Conservation (phyloP, 2,329 filamentous ascomycete species). For the Achaetomium macrosporum region DNA sequence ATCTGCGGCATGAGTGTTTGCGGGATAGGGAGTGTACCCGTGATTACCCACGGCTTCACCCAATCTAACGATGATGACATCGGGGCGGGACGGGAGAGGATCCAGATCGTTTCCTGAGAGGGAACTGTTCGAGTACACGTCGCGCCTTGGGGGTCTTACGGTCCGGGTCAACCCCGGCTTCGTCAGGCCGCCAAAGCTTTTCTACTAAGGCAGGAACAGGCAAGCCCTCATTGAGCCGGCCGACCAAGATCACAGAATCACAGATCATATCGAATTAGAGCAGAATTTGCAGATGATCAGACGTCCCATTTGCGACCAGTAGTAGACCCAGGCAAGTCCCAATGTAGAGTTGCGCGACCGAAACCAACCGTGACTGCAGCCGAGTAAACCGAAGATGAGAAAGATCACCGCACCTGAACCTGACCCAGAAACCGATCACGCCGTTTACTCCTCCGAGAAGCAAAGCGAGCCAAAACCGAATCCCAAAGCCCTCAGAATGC, state of each 20-base stretch:
- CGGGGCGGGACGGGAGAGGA: no score
- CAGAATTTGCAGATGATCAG: neutral
- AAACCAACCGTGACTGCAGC: neutral
- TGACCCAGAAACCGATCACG: neutral
- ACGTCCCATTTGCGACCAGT: conserved; percentile 3
- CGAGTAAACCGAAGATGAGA: neutral
- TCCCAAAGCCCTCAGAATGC: neutral
- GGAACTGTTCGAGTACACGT: no score
- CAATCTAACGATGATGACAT: no score
- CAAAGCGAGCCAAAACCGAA: neutral
- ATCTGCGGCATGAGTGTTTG: no score
- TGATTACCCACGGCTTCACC: no score
- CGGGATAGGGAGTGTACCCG: no score
- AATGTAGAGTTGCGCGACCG: neutral
- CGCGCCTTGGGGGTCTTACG: no score
- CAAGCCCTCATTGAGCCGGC: no score
- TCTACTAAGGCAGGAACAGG: no score
- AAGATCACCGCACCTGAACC: neutral
- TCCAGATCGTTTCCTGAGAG: no score
- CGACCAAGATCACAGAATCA: neutral
- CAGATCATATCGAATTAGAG: neutral
- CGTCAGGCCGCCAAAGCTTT: no score
- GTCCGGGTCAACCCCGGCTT: no score
- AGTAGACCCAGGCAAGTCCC: neutral
- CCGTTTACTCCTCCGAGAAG: conserved; percentile 6